These are phyloP conservation scores for Eutrema japonicum DNA, from an alignment of 345 rosid species.

Conservation along the genomic window DNA sequence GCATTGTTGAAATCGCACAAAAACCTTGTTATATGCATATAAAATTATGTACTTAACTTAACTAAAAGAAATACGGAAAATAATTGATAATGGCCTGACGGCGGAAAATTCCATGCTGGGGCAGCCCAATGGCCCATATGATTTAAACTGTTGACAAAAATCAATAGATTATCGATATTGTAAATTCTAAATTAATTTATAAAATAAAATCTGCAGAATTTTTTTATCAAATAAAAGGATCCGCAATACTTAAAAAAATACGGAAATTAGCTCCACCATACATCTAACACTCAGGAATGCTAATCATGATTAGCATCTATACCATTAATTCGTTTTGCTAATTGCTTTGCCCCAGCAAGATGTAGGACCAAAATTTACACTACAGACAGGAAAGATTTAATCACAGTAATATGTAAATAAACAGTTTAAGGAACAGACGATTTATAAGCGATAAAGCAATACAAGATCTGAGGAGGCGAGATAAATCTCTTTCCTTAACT, in stretches of 20 bases:
- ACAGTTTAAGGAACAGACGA: no score
- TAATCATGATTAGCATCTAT: constrained; percentile 40
- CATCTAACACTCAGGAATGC: constrained; percentile 37
- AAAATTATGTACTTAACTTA: constrained; percentile 33
- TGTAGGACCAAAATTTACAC: no score
- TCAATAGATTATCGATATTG: background rate
- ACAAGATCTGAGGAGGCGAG: no score
- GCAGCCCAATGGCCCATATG: constrained; percentile 11
- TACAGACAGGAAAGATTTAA: no score
- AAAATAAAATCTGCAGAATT: constrained; percentile 11
- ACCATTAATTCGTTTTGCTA: constrained; percentile 35
- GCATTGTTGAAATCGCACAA: constrained; percentile 29
- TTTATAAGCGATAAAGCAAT: no score
- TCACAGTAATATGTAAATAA: no score
- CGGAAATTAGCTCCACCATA: constrained; percentile 38
- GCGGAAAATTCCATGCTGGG: constrained; percentile 41
- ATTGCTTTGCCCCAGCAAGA: constrained; percentile 32
- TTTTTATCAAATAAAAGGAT: constrained; percentile 15
- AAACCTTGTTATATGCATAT: constrained; percentile 3
- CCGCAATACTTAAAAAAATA: constrained; percentile 22
- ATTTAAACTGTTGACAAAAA: background rate
- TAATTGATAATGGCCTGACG: constrained; percentile 41
- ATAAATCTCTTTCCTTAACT: no score
- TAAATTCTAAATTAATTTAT: constrained; percentile 3
- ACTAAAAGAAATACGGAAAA: constrained; percentile 18